Percentiles rank a stretch among this genome's conserved stretches.
Evolutionary conservation across 345 rosid genomes (phyloP).

Genomic region (Sisymbrium irio): DNA sequence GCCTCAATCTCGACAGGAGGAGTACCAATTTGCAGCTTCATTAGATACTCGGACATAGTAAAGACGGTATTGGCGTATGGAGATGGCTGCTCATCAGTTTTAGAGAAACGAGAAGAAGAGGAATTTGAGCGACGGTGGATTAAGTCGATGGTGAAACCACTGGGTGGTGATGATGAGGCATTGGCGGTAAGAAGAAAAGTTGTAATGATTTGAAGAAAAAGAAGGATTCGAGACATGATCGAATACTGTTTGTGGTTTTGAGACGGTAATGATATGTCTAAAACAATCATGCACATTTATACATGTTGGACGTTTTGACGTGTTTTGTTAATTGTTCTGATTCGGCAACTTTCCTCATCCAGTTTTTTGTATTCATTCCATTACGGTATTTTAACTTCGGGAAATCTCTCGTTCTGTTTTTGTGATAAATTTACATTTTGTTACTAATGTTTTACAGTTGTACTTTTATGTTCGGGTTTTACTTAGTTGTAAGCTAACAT

Average conservation of each 20-base stretch:
- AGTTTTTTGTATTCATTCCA: neutral
- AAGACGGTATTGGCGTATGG: slow-evolving; percentile 3
- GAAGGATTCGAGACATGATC: too few species aligned
- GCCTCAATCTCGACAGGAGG: slow-evolving; percentile 10
- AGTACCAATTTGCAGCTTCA: slow-evolving; percentile 18
- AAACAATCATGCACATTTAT: too few species aligned
- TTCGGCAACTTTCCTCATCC: neutral
- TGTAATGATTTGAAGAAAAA: neutral
- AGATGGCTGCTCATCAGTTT: neutral
- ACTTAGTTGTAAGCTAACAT: too few species aligned
- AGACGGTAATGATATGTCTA: too few species aligned
- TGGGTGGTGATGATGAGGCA: neutral
- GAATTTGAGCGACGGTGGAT: slow-evolving; percentile 12
- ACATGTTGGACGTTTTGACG: neutral
- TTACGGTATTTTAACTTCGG: neutral
- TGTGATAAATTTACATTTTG: too few species aligned
- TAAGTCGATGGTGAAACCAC: slow-evolving; percentile 27
- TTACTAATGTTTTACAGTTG: too few species aligned
- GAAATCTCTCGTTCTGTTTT: neutral
- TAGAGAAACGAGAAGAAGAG: neutral
- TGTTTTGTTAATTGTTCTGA: too few species aligned
- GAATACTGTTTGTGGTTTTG: too few species aligned
- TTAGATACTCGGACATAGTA: neutral
- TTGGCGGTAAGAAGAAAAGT: slow-evolving; percentile 1
- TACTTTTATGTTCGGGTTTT: too few species aligned